phyloP scores from a whole-genome alignment of 352 stramenopile genomes.

The Globisporangium iwayamae region DNA sequence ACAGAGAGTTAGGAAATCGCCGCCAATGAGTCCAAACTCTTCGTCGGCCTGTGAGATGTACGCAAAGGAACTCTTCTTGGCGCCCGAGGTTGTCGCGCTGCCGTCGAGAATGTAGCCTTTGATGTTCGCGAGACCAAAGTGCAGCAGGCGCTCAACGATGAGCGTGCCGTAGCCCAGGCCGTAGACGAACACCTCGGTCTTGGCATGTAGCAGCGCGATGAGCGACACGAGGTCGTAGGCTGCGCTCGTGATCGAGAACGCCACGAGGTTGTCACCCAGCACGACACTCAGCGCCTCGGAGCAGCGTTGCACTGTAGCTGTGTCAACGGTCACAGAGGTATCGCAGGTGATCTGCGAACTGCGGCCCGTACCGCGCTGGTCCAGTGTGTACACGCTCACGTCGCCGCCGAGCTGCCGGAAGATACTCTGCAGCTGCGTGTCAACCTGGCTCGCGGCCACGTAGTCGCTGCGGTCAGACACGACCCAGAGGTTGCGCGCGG shows the following conservation, averaged over 20 bases:
- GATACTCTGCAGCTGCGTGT: slow-evolving; percentile 49
- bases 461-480: slow-evolving; percentile 33
- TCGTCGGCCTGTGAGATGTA: slow-evolving; percentile 36
- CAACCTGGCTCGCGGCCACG: slow-evolving; percentile 11
- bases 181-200: slow-evolving; percentile 56
- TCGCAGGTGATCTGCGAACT: slow-evolving; percentile 43
- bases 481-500: slow-evolving; percentile 32
- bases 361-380: slow-evolving; percentile 46
- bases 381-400: slow-evolving; percentile 51
- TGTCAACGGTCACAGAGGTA: background rate
- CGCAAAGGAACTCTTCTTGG: slow-evolving; percentile 13
- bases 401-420: slow-evolving; percentile 38
- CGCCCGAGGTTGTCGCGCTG: slow-evolving; percentile 30
- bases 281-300: slow-evolving; percentile 17
- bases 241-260: slow-evolving; percentile 68
- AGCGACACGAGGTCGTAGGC: slow-evolving; percentile 56
- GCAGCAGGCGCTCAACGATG: slow-evolving; percentile 59
- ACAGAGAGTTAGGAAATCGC: slow-evolving; percentile 46
- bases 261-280: slow-evolving; percentile 26
- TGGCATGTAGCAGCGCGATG: slow-evolving; percentile 39
- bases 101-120: slow-evolving; percentile 64
- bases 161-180: slow-evolving; percentile 67
- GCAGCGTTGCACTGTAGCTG: slow-evolving; percentile 13
- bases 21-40: slow-evolving; percentile 38
- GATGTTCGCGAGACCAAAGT: slow-evolving; percentile 43